phyloP scores from a whole-genome alignment of 2,329 filamentous ascomycete genomes.

The Aspergillus amoenus region DNA sequence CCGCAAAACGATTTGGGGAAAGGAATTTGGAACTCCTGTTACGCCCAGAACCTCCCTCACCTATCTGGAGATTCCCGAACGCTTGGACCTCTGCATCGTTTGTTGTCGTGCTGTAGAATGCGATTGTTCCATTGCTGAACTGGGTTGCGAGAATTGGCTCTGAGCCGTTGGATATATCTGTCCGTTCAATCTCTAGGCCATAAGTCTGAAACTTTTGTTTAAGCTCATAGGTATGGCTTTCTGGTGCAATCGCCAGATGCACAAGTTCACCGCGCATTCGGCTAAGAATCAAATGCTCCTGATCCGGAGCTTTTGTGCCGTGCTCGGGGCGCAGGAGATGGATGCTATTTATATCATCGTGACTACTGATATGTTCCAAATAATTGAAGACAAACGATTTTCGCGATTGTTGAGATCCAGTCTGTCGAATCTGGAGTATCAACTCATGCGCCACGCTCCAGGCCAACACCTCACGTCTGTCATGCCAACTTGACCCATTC shows the following conservation, averaged over 20 bases:
- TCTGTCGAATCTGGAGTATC: slow-evolving; percentile 50
- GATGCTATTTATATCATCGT: slow-evolving; percentile 60
- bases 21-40: slow-evolving; percentile 57
- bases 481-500: slow-evolving; percentile 46
- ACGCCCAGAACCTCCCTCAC: slow-evolving; percentile 23
- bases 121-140: slow-evolving; percentile 49
- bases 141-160: slow-evolving; percentile 52
- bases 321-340: slow-evolving; percentile 51
- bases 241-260: slow-evolving; percentile 36
- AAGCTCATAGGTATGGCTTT: slow-evolving; percentile 28
- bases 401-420: slow-evolving; percentile 33
- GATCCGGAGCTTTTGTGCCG: slow-evolving; percentile 29
- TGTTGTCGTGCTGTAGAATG: slow-evolving; percentile 46
- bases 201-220: slow-evolving; percentile 47
- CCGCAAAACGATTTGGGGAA: slow-evolving; percentile 49
- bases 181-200: slow-evolving; percentile 46
- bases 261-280: slow-evolving; percentile 56
- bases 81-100: slow-evolving; percentile 35
- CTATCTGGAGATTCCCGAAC: slow-evolving; percentile 30
- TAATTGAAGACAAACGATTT: slow-evolving; percentile 56
- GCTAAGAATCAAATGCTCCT: slow-evolving; percentile 54
- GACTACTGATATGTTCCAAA: slow-evolving; percentile 50
- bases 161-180: slow-evolving; percentile 44
- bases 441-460: slow-evolving; percentile 63
- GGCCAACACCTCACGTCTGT: slow-evolving; percentile 56